phyloP scores from a whole-genome alignment of 2,329 filamentous ascomycete species.

The Fusarium xyrophilum region DNA sequence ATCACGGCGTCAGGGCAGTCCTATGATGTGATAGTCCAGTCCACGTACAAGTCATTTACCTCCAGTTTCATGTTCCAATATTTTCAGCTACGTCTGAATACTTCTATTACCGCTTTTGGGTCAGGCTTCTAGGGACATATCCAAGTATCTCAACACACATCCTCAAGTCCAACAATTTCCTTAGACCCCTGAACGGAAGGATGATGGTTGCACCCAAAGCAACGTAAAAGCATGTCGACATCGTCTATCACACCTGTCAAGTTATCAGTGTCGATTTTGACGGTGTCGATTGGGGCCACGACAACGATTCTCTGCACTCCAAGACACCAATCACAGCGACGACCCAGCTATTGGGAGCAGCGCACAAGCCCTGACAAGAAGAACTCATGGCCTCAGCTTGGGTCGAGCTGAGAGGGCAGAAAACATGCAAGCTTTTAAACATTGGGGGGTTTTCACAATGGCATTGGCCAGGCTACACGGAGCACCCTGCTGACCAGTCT shows the following conservation, averaged over 20 bases:
- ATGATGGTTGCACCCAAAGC: constrained; percentile 1
- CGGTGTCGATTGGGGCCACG: constrained; percentile 39
- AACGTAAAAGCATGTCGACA: constrained; percentile 12
- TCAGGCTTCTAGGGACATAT: neutral
- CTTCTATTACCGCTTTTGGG: neutral
- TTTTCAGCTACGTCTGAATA: neutral
- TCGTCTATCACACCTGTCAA: constrained; percentile 30
- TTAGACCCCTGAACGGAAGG: neutral
- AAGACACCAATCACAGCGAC: constrained; percentile 31
- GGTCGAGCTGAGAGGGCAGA: constrained; percentile 23
- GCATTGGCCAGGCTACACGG: constrained; percentile 13
- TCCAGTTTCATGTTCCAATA: neutral
- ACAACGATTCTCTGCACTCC: constrained; percentile 34
- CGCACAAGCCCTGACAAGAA: constrained; percentile 1
- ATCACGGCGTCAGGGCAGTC: neutral
- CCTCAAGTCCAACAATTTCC: neutral
- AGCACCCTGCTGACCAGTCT: constrained; percentile 22
- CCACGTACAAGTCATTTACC: neutral
- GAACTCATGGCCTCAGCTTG: constrained; percentile 17
- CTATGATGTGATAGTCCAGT: neutral
- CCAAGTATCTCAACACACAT: constrained; percentile 12
- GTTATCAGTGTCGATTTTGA: constrained; percentile 10
- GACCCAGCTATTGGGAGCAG: constrained; percentile 17
- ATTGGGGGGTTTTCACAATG: neutral
- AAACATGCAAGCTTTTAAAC: constrained; percentile 6